Base-by-base conservation (phyloP, 139 green algal species). In the Chlamydomonas sphaeroides region DNA sequence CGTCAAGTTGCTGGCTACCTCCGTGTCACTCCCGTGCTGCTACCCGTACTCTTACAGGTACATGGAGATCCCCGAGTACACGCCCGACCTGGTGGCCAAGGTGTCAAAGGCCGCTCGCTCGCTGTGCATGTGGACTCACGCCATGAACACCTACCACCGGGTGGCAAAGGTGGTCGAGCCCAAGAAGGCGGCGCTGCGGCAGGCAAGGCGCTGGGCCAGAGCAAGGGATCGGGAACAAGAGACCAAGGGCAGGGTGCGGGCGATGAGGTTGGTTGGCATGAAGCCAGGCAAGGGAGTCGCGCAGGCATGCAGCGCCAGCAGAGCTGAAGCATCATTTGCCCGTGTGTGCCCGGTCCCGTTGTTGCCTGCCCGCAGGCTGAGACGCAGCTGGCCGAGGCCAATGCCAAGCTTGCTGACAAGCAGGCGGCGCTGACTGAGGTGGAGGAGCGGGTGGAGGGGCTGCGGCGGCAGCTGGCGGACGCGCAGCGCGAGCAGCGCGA, bases 111-210 rank as follows among this genome's bases (percentile, higher is more conserved):
- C 94, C 5, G 92, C 93, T 5, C 94, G 91, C 89, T 93, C 85
- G 15, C 86, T 97, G 68, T 97, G 94, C 90, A 96, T 97, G 93
- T 97, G 94, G 94, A 88, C 85, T 8, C 83, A 92, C 11, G 93
- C 94, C 68, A 98, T 98, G 94, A 92, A 95, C 48, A 87, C 93
- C 36, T 97, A 96, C 88, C 79, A 94, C 88, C 68, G 88, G 1
- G 91, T 94, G 35, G 66, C 74, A n/a, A 91, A 91, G 89, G 86
- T 96, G 38, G 94, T 97, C 38, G 92, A 87, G 78, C 94, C 94
- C 35, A 96, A 96, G 90, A 86, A 88, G 32, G 39, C 85, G 42
- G 92, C 91, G 83, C 92, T 96, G 65, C 77, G 57, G 0, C 88
- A 68, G 72, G 71, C 65, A n/a, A n/a, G n/a, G n/a, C n/a, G n/a